A percentile compares a stretch with the other conserved stretches of the same genome.
These are phyloP conservation scores for Scedosporium boydii DNA, from an alignment of 2,329 filamentous ascomycete species.

Conservation along the genomic window DNA sequence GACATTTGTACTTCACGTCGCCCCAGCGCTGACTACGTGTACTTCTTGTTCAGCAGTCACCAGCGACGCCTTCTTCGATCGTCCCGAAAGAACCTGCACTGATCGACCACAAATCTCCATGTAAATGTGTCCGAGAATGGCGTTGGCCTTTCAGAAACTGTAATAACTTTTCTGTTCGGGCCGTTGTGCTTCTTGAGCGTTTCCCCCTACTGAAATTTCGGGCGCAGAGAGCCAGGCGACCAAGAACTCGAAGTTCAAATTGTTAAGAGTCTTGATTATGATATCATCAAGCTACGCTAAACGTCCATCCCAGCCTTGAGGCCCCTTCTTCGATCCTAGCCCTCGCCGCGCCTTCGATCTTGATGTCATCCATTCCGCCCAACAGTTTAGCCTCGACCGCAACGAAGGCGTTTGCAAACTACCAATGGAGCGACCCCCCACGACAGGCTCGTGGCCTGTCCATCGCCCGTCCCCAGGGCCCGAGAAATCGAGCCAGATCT, in stretches of 20 bases:
- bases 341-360: not conserved
- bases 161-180: not conserved
- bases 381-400: not conserved
- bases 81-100: no score
- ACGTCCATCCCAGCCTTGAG: not conserved
- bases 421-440: conserved; percentile 10
- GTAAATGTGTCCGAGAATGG: not conserved
- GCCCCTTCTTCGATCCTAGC: not conserved
- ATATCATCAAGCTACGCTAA: not conserved
- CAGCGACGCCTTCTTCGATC: no score
- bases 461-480: conserved; percentile 27
- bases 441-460: conserved; percentile 8
- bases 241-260: no score
- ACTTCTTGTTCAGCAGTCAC: no score
- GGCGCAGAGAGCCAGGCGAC: not conserved
- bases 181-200: not conserved
- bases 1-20: no score
- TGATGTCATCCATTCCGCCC: not conserved
- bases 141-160: not conserved
- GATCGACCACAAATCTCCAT: no score
- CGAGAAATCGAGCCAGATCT: conserved; percentile 62
- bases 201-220: not conserved
- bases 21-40: no score
- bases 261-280: not conserved
- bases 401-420: not conserved